Evolutionary conservation across 805 yeast genomes (phyloP).

Genomic region (Jamesozyma spencerorum): DNA sequence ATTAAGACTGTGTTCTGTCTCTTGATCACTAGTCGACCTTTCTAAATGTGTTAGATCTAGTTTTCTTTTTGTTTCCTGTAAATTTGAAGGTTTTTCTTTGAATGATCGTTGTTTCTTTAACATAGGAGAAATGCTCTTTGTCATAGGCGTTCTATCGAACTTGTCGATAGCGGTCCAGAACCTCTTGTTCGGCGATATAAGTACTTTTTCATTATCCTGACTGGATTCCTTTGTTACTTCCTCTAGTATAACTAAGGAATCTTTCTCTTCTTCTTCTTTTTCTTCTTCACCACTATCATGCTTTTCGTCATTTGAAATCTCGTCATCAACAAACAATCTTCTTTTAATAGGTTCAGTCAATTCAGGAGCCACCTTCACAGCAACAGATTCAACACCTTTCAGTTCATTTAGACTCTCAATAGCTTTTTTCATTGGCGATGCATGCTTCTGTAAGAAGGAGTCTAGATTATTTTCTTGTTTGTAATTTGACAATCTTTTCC

Average conservation of each 20-base stretch:
- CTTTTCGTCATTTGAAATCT: background rate
- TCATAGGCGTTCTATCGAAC: background rate
- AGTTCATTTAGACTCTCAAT: slow-evolving; percentile 6
- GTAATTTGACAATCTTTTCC: slow-evolving; percentile 5
- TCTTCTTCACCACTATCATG: background rate
- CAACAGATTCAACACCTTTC: too few species aligned
- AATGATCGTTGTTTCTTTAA: slow-evolving; percentile 1
- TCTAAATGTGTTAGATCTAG: too few species aligned
- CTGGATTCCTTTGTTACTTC: slow-evolving; percentile 1
- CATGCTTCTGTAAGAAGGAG: slow-evolving; percentile 14
- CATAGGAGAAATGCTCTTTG: background rate
- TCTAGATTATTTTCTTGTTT: slow-evolving; percentile 23
- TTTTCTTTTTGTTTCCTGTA: background rate
- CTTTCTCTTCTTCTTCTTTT: slow-evolving; percentile 10
- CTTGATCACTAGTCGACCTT: too few species aligned
- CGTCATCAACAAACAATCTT: slow-evolving; percentile 19
- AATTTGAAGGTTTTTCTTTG: background rate
- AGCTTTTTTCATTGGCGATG: slow-evolving; percentile 14
- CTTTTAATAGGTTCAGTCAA: slow-evolving; percentile 10
- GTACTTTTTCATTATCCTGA: slow-evolving; percentile 1
- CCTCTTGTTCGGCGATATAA: background rate
- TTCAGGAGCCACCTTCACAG: too few species aligned
- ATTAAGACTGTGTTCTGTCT: too few species aligned
- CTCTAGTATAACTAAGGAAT: slow-evolving; percentile 17
- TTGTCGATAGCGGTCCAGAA: background rate